A percentile compares a stretch with the other conserved stretches of the same genome.
phyloP scores from a whole-genome alignment of 1,139 yeast genomes.

The Pichia sp. region DNA sequence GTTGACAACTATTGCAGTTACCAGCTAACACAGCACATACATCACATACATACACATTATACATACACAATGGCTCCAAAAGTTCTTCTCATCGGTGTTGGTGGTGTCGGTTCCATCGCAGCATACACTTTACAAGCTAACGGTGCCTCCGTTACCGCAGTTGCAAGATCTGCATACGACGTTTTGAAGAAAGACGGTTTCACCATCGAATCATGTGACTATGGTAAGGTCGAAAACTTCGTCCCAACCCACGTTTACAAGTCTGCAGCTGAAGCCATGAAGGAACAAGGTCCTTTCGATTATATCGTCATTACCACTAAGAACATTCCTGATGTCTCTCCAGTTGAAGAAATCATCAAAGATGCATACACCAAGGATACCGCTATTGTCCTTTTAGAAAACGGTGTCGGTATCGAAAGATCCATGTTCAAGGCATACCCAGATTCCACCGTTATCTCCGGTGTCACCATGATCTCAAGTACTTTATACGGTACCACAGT shows the following conservation, averaged over 20 bases:
- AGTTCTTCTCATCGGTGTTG: slow-evolving; percentile 59
- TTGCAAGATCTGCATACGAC: slow-evolving; percentile 65
- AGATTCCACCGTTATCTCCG: slow-evolving; percentile 56
- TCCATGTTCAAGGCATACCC: slow-evolving; percentile 61
- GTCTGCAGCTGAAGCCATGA: slow-evolving; percentile 30
- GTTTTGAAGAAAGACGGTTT: slow-evolving; percentile 51
- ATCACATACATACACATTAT: background rate
- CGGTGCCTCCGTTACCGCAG: slow-evolving; percentile 57
- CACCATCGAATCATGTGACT: slow-evolving; percentile 57
- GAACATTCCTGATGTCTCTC: slow-evolving; percentile 66
- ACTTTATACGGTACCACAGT: slow-evolving; percentile 54
- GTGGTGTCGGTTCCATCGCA: slow-evolving; percentile 74
- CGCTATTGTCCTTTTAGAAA: slow-evolving; percentile 63
- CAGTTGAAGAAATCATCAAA: slow-evolving; percentile 56
- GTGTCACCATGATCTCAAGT: slow-evolving; percentile 69
- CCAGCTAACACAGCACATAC: background rate
- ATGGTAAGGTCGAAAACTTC: slow-evolving; percentile 54
- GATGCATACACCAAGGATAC: slow-evolving; percentile 54
- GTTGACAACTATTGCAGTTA: background rate
- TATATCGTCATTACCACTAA: slow-evolving; percentile 69
- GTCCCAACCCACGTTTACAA: slow-evolving; percentile 48
- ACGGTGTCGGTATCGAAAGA: slow-evolving; percentile 72
- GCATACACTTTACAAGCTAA: slow-evolving; percentile 55
- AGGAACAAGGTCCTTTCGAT: slow-evolving; percentile 52
- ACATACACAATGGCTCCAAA: slow-evolving; percentile 27